Evolutionary conservation across 306 rosid species (phyloP), one percentile per base, ranked within the genome.

Genomic region (Ochetophila trinervis): DNA sequence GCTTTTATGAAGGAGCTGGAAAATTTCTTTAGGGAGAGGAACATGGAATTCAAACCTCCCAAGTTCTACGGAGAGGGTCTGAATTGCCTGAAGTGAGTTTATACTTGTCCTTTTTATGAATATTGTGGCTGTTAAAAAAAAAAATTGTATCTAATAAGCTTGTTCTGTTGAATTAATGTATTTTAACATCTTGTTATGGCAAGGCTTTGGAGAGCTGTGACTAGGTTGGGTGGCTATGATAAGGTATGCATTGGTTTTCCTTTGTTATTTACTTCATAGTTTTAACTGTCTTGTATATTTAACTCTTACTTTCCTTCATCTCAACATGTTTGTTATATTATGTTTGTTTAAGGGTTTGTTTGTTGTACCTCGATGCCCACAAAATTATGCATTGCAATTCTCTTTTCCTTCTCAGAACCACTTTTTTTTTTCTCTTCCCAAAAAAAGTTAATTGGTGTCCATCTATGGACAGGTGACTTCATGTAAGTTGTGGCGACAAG

Each of bases 191-290:
- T 74, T 79, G 60, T 24, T 69, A 57, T 57, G 50, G 69, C 30
- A 72, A 91, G 99, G 97, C 84, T 94, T 63, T 94, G 96, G 91
- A 94, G 96, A 75, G 84, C 96, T 12, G 99, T 94, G 72, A 88
- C 78, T 3, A 86, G 89, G 82, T 80, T 94, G 88, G 99, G 99
- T 65, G 99, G 99, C 83, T 94, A 94, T 86, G 97, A 90, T 67
- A 94, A 90, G 99, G 99, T 94, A 79, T 76, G 72, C 16, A 0
- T 18, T 54, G 22, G 19, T 53, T 57, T 16, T 42, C 27, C 32
- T 13, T 42, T 67, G 20, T 44, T 64, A 24, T 49, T 49, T 57
- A 27, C 21, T 20, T 32, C 48, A 8, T 40, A 40, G 45, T 12
- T 40, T 2, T 12, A 12, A 40, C 12, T 40, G 10, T 40, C 45